Base-by-base conservation (phyloP, 495 filamentous ascomycete species). In the Staphylotrichum longicolle region DNA sequence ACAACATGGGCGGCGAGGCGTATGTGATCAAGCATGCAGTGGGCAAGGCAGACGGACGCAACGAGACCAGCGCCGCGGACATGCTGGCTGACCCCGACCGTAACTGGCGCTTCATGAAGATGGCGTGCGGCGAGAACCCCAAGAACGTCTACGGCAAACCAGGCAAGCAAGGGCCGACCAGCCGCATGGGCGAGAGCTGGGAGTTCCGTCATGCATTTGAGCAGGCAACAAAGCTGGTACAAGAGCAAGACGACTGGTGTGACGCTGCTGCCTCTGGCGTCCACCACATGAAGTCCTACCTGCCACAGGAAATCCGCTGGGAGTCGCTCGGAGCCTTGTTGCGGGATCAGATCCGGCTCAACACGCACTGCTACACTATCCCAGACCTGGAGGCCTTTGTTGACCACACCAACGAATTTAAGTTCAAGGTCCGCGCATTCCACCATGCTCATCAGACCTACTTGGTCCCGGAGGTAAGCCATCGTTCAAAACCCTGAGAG, bases 121-220 rank as follows among this genome's bases (percentile, higher is more conserved):
- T 89, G 86, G 86, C 86, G 2, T 88, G 85, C 54, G 86, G 86
- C 7, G 85, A 87, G 72, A 88, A 88, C 66, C 74, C 86, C 4
- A 81, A 82, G 71, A 62, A 77, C 7, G 78, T 82, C 4, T 86
- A 85, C 63, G 81, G 74, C 27, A 73, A 67, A 47, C 44, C 53
- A 9, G 76, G 75, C n/a, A 70, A 74, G 41, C 66, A 66, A 33
- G 74, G 78, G 0, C 78, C 78, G 15, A 62, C 67, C 48, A 84
- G 77, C 62, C 72, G 78, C 14, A 70, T 86, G 67, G 85, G 82
- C 8, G 83, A 86, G 68, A 83, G 84, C 44, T 88, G 81, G 82
- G 74, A 83, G 50, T 86, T 88, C 56, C 76, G 85, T 9, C 80
- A 86, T 44, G 82, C 84, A 14, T 83, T 88, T 64, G 82, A 84